phyloP scores from a whole-genome alignment of 768 basidiomycete species.

The Xerocomellus chrysenteron region DNA sequence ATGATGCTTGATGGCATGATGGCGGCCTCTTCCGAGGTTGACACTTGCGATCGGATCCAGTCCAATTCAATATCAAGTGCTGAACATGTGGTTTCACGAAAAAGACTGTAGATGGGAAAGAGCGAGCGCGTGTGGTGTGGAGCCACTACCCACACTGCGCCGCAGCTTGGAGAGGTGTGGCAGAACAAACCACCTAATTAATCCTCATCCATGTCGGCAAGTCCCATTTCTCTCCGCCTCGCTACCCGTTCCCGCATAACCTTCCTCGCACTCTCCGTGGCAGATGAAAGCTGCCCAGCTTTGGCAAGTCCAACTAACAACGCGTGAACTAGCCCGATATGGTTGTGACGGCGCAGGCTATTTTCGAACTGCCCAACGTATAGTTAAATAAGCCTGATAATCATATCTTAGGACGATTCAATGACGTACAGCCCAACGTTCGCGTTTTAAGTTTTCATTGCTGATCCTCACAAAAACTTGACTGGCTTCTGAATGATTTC shows the following conservation, averaged over 20 bases:
- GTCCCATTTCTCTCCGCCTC: slow-evolving; percentile 40
- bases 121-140: background rate
- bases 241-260: slow-evolving; percentile 44
- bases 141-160: background rate
- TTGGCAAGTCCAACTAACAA: slow-evolving; percentile 74
- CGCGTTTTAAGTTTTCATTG: slow-evolving; percentile 71
- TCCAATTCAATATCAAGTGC: background rate
- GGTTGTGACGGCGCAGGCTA: slow-evolving; percentile 82
- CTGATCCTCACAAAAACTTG: slow-evolving; percentile 57
- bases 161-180: slow-evolving; percentile 4
- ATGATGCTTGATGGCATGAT: background rate
- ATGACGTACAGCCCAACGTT: slow-evolving; percentile 75
- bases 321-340: slow-evolving; percentile 77
- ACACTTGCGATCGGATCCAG: slow-evolving; percentile 5
- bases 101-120: background rate
- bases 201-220: slow-evolving; percentile 44
- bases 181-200: slow-evolving; percentile 29
- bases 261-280: slow-evolving; percentile 44
- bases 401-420: background rate
- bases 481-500: slow-evolving; percentile 44
- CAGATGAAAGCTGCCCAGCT: slow-evolving; percentile 57
- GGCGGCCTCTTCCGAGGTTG: background rate
- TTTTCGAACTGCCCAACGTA: slow-evolving; percentile 72
- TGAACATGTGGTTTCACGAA: slow-evolving; percentile 7
- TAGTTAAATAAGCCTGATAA: background rate